Base-by-base conservation (phyloP, 306 rosid species). In the Crotalaria pallida region DNA sequence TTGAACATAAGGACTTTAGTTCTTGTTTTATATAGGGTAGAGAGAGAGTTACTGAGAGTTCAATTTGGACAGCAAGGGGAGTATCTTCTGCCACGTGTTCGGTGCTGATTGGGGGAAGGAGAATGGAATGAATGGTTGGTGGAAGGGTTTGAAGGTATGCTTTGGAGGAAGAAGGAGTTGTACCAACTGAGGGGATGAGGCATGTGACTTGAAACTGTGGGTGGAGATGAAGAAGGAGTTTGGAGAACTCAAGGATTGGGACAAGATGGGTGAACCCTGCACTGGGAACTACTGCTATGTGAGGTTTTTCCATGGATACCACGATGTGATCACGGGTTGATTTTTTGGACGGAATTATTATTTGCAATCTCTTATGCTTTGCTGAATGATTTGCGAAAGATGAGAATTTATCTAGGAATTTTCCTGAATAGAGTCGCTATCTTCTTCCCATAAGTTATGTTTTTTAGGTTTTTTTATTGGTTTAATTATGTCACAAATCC, bases 281-380 rank as follows among this genome's bases (percentile, higher is more conserved):
- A 65, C 82, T 78, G 0, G 82, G 78, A 49, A 78, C 41, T 15
- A 78, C 67, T 72, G 68, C 82, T 64, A 78, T 72, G 22, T 72
- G 82, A n/a, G 69, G 71, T 16, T 72, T 64, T 43, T 58, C 65
- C 65, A 21, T 53, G 15, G 29, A 45, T n/a, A 45, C 51, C 16
- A 44, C 13, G 50, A 13, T 44, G 17, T 5, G 15, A 44, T 13
- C 18, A n/a, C 18, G 1, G 50, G 50, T n/a, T 44, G 13, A 10
- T n/a, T n/a, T n/a, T n/a, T n/a, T n/a, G n/a, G n/a, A n/a, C n/a
- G n/a, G n/a, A n/a, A n/a, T n/a, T n/a, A 44, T 3, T 44, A 5
- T 44, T 44, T 44, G 50, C 18, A 13, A 44, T 44, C 6, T 44
- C n/a, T n/a, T 38, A 16, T 17, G 3, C 2, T 10, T 38, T 38